A percentile compares a stretch with the other conserved stretches of the same genome.
phyloP scores from a whole-genome alignment of 768 basidiomycete genomes.

The Brasilioporus rufonigricans region DNA sequence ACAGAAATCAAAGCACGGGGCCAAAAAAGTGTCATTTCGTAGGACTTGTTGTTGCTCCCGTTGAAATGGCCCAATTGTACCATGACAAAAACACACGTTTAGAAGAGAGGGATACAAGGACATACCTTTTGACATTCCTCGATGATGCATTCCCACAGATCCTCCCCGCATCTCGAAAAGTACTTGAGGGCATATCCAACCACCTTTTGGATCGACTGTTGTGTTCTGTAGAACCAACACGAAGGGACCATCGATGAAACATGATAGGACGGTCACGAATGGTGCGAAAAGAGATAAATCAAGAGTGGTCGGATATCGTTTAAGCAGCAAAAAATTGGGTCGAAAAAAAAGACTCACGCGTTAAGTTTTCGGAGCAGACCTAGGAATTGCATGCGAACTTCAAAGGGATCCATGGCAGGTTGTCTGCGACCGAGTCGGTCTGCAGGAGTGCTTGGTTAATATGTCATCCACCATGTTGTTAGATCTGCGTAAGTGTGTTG shows the following conservation, averaged over 20 bases:
- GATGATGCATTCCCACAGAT: conserved; percentile 90
- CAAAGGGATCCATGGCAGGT: conserved; percentile 51
- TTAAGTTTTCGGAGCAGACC: conserved; percentile 58
- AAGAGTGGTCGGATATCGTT: no score
- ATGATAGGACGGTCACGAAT: no score
- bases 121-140: conserved; percentile 87
- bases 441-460: no score
- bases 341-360: conserved; percentile 42
- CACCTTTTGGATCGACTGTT: conserved; percentile 85
- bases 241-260: no score
- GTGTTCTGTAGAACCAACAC: conserved; percentile 50
- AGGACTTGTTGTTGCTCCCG: no score
- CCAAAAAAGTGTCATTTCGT: neutral
- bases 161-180: conserved; percentile 82
- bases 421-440: neutral
- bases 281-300: neutral
- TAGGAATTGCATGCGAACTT: conserved; percentile 75
- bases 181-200: conserved; percentile 85
- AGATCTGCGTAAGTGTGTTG: no score
- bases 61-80: no score
- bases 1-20: no score
- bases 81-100: no score
- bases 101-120: no score
- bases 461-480: no score
- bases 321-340: neutral